phyloP scores from a whole-genome alignment of 306 rosid genomes.

The Benincasa hispida region DNA sequence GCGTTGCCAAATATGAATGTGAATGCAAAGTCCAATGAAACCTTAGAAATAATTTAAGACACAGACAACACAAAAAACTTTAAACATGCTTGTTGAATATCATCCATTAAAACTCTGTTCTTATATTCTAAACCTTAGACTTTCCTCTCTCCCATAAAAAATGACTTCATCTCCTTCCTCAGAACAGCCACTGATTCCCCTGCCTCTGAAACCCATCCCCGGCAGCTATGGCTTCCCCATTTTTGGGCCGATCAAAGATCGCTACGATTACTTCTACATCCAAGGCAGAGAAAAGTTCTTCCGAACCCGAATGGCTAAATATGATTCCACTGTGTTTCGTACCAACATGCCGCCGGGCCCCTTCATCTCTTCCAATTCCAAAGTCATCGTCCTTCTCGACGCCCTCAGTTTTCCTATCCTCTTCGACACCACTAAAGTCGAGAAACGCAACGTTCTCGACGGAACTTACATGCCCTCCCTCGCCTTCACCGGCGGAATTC shows the following conservation, averaged over 20 bases:
- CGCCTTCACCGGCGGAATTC: slow-evolving; percentile 52
- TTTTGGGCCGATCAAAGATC: slow-evolving; percentile 42
- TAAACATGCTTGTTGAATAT: neutral
- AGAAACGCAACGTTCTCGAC: slow-evolving; percentile 41
- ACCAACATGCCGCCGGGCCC: slow-evolving; percentile 79
- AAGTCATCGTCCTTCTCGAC: slow-evolving; percentile 46
- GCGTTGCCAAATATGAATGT: no score
- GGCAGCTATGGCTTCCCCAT: slow-evolving; percentile 45
- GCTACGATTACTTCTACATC: slow-evolving; percentile 48
- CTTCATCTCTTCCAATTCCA: slow-evolving; percentile 37
- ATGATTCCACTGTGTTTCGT: slow-evolving; percentile 52
- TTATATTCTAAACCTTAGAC: neutral
- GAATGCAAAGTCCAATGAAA: no score
- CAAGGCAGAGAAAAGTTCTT: slow-evolving; percentile 55
- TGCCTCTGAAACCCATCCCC: slow-evolving; percentile 42
- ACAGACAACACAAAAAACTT: no score
- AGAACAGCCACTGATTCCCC: neutral
- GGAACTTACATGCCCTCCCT: slow-evolving; percentile 83
- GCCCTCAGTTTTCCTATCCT: slow-evolving; percentile 46
- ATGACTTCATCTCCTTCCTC: slow-evolving; percentile 3
- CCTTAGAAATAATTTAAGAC: no score
- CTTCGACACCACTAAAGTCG: slow-evolving; percentile 43
- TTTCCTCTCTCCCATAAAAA: neutral
- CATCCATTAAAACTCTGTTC: neutral
- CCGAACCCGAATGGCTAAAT: slow-evolving; percentile 18